Conservation (phyloP, 1,284 basidiomycete species). For the Boletus nobilissimus region DNA sequence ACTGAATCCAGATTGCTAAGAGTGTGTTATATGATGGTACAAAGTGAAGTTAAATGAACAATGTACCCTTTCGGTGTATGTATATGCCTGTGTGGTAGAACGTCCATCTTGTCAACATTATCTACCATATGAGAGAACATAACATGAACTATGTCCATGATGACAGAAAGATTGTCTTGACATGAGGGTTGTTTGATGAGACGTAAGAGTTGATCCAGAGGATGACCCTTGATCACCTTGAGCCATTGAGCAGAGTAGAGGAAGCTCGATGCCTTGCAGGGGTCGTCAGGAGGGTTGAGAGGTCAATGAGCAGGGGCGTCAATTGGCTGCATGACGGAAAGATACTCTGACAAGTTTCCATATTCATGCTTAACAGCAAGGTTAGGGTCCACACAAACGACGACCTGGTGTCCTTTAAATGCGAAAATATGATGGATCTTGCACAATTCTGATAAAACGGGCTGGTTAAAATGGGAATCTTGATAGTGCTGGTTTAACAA, state of each 20-base stretch:
- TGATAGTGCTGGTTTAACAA: not conserved
- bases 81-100: constrained; percentile 1
- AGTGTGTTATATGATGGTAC: not conserved
- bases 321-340: not conserved
- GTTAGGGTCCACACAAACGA: not conserved
- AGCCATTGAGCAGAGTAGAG: not conserved
- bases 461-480: not conserved
- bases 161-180: not conserved
- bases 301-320: not conserved
- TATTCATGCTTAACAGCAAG: not conserved
- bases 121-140: not conserved
- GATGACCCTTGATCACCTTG: not conserved
- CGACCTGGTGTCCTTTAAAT: not conserved
- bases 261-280: not conserved
- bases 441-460: not conserved
- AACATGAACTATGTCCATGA: not conserved
- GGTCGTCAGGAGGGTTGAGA: not conserved
- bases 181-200: not conserved
- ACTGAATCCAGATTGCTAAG: not conserved
- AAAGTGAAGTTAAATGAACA: not conserved
- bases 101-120: not conserved
- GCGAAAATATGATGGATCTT: constrained; percentile 1
- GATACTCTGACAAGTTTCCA: not conserved
- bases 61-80: constrained; percentile 13
- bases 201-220: not conserved